Evolutionary conservation across 192 early-diverging fungal species (phyloP).

Genomic region (Coemansia sp.): DNA sequence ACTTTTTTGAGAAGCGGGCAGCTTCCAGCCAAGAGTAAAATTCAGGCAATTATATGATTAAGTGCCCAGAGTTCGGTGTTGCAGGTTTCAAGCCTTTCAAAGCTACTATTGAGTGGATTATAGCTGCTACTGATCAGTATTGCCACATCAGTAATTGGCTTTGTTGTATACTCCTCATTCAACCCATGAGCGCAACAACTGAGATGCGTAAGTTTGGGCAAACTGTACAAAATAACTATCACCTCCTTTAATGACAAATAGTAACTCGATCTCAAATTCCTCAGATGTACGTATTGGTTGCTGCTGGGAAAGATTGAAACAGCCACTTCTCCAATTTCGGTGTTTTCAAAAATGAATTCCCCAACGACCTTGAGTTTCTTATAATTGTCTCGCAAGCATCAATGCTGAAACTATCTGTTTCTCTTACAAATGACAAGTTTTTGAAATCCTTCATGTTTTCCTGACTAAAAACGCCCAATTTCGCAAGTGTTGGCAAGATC

Average conservation of each 20-base stretch:
- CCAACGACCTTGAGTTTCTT: neutral
- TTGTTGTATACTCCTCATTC: neutral
- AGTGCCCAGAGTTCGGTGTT: neutral
- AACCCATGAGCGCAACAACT: neutral
- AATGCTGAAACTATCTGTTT: neutral
- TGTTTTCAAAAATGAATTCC: neutral
- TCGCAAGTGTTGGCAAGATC: conserved; percentile 1
- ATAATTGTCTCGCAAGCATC: neutral
- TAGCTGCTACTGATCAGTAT: neutral
- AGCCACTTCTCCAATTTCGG: neutral
- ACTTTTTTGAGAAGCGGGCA: neutral
- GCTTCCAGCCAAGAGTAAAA: neutral
- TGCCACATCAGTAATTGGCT: neutral
- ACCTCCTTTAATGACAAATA: neutral
- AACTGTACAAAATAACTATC: neutral
- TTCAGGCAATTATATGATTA: neutral
- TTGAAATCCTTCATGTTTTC: neutral
- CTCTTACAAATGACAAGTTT: neutral
- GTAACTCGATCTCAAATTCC: too few species aligned
- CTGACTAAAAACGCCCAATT: neutral
- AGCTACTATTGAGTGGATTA: neutral
- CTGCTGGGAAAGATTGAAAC: neutral
- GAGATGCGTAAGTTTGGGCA: neutral
- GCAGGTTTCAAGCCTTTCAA: neutral
- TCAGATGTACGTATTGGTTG: too few species aligned